Conservation (phyloP, 331 rosid species). For the Pyracantha coccinea region DNA sequence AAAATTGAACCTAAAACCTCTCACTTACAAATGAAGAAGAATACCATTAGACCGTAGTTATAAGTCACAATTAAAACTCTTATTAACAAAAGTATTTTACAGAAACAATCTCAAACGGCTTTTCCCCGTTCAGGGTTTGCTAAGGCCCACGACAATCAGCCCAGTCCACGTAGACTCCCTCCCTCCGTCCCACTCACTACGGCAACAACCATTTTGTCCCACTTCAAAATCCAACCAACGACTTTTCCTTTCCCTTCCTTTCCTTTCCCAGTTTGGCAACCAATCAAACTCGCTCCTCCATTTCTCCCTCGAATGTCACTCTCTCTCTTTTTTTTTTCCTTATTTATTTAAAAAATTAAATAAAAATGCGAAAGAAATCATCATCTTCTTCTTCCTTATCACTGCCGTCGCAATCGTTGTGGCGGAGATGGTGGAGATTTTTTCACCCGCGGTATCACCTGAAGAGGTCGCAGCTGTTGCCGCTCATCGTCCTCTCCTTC, state of each 20-base stretch:
- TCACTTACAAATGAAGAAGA: too few relatives aligned
- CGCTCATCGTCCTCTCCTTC: conserved; percentile 21
- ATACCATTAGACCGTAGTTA: too few relatives aligned
- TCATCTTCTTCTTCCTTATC: neutral
- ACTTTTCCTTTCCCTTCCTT: neutral
- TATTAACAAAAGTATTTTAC: too few relatives aligned
- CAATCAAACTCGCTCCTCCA: neutral
- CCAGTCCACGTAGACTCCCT: conserved; percentile 1
- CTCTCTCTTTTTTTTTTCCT: neutral
- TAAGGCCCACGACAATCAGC: neutral
- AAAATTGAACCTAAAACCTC: too few relatives aligned
- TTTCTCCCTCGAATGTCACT: neutral
- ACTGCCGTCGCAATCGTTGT: conserved; percentile 7
- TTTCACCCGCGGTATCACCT: conserved; percentile 36
- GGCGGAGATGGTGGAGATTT: conserved; percentile 20
- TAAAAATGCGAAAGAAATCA: conserved; percentile 31
- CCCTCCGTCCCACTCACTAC: neutral
- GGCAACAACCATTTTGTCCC: neutral
- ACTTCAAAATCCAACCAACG: neutral
- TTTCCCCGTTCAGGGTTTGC: neutral
- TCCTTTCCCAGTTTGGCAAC: neutral
- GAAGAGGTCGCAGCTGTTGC: conserved; percentile 31
- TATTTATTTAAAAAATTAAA: neutral
- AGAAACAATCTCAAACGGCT: too few relatives aligned
- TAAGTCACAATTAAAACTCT: too few relatives aligned